Base-by-base conservation (phyloP, 148 eudicot genomes). In the Fagopyrum tataricum region DNA sequence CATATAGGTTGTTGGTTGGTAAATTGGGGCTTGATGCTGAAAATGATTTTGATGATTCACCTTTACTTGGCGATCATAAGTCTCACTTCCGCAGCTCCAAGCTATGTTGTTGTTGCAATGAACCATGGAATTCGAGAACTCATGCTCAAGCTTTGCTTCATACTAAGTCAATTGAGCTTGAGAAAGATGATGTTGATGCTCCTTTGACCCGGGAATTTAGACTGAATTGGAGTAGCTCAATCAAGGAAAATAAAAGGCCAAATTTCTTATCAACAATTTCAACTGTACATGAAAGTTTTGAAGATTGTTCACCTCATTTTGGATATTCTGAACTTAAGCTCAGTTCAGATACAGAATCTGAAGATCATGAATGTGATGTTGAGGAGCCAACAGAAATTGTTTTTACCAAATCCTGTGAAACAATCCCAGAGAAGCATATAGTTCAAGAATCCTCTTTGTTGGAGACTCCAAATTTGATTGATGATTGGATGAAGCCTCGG, bases 31-130 rank as follows among this genome's bases (percentile, higher is more conserved):
- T 82, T 58, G 81, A 81, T 44, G 83, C 87, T 79, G 85, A 76
- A 17, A 61, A 52, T 71, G 85, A 72, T 51, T 39, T 53, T 55
- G 85, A 82, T 72, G 78, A 76, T 53, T 79, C 58, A 44, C 51
- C 75, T 12, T 83, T 78, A 78, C 68, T 41, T 18, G 79, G 79
- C 43, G 84, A 82, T 81, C 72, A 74, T 10, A 76, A 75, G 39
- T 71, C 70, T 58, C 74, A 67, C 70, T 76, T 76, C 58, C 77
- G 67, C 1, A 37, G 74, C 55, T 72, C 42, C 69, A 90, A 85
- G 80, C 78, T 73, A 56, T 95, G 98, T 73, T 70, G 76, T 77
- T 91, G 97, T 81, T 90, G 97, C 79, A 83, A 83, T 76, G 88
- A 88, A 73, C 80, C 83, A 26, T 85, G 79, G 82, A 79, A 67